These are phyloP conservation scores for Trametes polyzona DNA, from an alignment of 1,284 basidiomycete species.

Conservation along the genomic window DNA sequence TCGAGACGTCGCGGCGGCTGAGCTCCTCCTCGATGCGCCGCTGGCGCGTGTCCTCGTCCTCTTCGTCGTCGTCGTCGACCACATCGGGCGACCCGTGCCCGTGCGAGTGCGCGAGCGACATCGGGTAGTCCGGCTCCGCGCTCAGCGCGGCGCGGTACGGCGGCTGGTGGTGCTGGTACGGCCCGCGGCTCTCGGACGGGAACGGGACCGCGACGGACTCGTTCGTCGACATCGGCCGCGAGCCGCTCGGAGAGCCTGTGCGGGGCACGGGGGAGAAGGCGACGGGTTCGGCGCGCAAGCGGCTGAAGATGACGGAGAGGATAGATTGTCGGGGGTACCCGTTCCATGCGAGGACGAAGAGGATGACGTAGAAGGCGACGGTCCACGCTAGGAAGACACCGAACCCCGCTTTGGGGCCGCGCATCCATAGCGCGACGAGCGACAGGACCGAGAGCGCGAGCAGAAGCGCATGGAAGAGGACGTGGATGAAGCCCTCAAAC, in stretches of 20 bases:
- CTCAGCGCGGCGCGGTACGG: slow-evolving; percentile 48
- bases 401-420: slow-evolving; percentile 59
- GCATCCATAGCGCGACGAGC: slow-evolving; percentile 60
- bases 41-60: slow-evolving; percentile 73
- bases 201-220: slow-evolving; percentile 51
- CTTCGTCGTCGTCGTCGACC: slow-evolving; percentile 63
- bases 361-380: slow-evolving; percentile 54
- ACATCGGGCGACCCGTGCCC: slow-evolving; percentile 43
- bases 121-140: slow-evolving; percentile 43
- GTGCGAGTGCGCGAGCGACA: slow-evolving; percentile 34
- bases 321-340: slow-evolving; percentile 61
- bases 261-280: slow-evolving; percentile 25
- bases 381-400: slow-evolving; percentile 67
- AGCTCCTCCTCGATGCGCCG: slow-evolving; percentile 79
- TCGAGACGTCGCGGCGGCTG: slow-evolving; percentile 75
- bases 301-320: slow-evolving; percentile 52
- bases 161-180: slow-evolving; percentile 68
- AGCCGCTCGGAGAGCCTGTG: slow-evolving; percentile 37
- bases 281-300: slow-evolving; percentile 43
- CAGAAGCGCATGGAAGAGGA: slow-evolving; percentile 60
- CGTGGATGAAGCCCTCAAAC: slow-evolving; percentile 48
- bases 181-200: slow-evolving; percentile 49
- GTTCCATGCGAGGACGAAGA: slow-evolving; percentile 59
- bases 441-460: slow-evolving; percentile 60
- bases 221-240: slow-evolving; percentile 42